Evolutionary conservation across 1,139 yeast genomes (phyloP).

Genomic region (Sugiyamaella neomexicana): DNA sequence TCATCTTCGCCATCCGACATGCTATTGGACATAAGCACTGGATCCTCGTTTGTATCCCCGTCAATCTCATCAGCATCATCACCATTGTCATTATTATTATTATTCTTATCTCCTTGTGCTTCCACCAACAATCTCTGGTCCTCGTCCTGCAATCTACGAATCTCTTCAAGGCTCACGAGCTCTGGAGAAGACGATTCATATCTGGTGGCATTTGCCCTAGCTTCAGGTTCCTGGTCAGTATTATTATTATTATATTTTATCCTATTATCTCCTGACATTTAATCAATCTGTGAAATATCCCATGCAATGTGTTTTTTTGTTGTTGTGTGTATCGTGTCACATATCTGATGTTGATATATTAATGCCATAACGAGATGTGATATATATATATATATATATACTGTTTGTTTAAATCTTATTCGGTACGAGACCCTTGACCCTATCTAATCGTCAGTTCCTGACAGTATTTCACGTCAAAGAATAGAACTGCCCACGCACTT

Average conservation of each 20-base stretch:
- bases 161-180: conserved; percentile 10
- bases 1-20: conserved; percentile 15
- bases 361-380: neutral
- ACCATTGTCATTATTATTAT: neutral
- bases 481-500: too few relatives aligned
- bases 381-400: too few relatives aligned
- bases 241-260: too few relatives aligned
- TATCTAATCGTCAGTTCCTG: neutral
- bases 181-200: conserved; percentile 15
- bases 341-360: neutral
- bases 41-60: neutral
- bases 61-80: conserved; percentile 3
- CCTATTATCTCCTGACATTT: conserved; percentile 2
- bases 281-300: neutral
- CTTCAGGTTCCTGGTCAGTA: neutral
- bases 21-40: neutral
- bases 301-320: neutral
- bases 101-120: neutral
- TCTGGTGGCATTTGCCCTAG: neutral
- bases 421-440: conserved; percentile 1
- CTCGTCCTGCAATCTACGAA: conserved; percentile 3
- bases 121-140: neutral
- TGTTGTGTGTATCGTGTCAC: neutral
- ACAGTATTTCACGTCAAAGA: neutral
- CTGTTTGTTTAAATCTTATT: neutral